phyloP scores from a whole-genome alignment of 1,139 yeast species.

The Magnusiomyces fungicola region DNA sequence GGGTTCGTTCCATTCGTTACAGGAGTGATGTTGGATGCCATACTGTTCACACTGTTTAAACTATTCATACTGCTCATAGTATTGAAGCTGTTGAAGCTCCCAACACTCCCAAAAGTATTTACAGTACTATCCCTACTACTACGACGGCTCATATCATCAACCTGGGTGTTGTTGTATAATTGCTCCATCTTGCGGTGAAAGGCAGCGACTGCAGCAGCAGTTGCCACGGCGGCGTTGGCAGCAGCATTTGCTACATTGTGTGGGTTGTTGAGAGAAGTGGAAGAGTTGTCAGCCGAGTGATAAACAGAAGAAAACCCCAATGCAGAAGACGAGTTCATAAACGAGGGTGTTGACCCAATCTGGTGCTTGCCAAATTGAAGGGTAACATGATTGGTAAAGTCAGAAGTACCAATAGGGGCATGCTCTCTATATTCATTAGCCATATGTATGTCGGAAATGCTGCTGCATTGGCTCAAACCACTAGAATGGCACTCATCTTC shows the following conservation, averaged over 20 bases:
- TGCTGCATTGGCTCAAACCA: no score
- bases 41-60: not conserved
- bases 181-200: constrained; percentile 4
- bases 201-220: not conserved
- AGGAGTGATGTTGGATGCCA: not conserved
- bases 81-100: not conserved
- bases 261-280: not conserved
- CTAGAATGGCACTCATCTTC: no score
- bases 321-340: not conserved
- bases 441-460: no score
- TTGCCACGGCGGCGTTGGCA: not conserved
- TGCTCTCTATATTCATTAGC: no score
- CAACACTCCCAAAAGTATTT: not conserved
- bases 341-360: no score
- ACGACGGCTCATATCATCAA: not conserved
- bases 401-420: no score
- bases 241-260: not conserved
- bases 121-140: not conserved
- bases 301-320: not conserved
- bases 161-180: not conserved
- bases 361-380: not conserved
- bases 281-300: not conserved
- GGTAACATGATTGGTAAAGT: no score
- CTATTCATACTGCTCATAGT: not conserved
- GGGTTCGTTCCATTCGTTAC: no score